phyloP scores from a whole-genome alignment of 805 yeast species.

The Kuraishia hungarica region DNA sequence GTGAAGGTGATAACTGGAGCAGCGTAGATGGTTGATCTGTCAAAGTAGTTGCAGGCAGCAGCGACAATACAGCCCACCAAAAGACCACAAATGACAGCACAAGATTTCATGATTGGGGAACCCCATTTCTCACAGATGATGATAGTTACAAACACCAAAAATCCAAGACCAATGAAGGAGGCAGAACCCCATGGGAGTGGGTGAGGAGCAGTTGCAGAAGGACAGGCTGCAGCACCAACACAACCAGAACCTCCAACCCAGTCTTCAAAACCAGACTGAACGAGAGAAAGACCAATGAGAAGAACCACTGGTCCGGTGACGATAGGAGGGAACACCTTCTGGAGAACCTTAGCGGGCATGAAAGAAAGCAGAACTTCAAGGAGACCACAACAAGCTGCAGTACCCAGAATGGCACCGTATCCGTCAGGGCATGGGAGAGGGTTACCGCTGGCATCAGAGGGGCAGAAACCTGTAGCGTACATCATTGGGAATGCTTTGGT shows the following conservation, averaged over 20 bases:
- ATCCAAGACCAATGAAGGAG: conserved; percentile 79
- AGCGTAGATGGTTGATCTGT: conserved; percentile 39
- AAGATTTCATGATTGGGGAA: conserved; percentile 88
- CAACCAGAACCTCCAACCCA: conserved; percentile 85
- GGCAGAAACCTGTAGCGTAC: conserved; percentile 68
- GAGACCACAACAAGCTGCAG: conserved; percentile 71
- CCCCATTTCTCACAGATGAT: conserved; percentile 80
- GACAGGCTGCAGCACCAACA: conserved; percentile 32
- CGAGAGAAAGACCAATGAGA: conserved; percentile 66
- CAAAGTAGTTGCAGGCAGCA: conserved; percentile 82
- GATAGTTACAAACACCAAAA: conserved; percentile 68
- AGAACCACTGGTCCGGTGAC: conserved; percentile 93
- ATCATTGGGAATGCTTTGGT: conserved; percentile 68
- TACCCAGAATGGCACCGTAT: conserved; percentile 79
- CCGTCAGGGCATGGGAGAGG: conserved; percentile 79
- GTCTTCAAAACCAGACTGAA: conserved; percentile 68
- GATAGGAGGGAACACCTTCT: conserved; percentile 74
- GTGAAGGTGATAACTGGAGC: conserved; percentile 82
- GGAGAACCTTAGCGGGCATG: conserved; percentile 63
- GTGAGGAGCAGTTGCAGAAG: conserved; percentile 42
- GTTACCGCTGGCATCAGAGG: conserved; percentile 53
- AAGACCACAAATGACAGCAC: conserved; percentile 84
- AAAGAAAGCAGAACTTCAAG: conserved; percentile 69
- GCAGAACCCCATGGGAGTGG: conserved; percentile 75
- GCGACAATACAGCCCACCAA: conserved; percentile 88